Evolutionary conservation across 2,329 filamentous ascomycete genomes (phyloP).

Genomic region (Chrysoporthe deuterocubensis): DNA sequence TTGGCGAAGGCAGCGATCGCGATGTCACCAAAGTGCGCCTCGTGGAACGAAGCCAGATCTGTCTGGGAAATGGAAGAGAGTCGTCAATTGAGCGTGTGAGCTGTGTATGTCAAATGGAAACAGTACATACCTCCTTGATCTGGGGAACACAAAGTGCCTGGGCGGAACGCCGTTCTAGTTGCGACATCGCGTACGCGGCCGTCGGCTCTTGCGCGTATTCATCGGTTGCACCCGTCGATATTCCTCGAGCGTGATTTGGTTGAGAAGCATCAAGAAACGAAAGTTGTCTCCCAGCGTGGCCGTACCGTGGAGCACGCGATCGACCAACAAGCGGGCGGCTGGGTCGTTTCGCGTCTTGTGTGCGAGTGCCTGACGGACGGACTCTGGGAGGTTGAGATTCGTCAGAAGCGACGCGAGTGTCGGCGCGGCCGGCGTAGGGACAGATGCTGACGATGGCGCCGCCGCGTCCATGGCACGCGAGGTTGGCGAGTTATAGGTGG

Average conservation of each 20-base stretch:
- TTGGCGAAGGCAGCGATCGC: slow-evolving; percentile 51
- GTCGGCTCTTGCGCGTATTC: slow-evolving; percentile 9
- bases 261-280: slow-evolving; percentile 9
- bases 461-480: slow-evolving; percentile 18
- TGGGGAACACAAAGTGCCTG: slow-evolving; percentile 38
- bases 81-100: neutral
- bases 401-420: slow-evolving; percentile 6
- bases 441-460: neutral
- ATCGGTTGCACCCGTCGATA: neutral
- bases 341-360: slow-evolving; percentile 9
- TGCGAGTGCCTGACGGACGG: neutral
- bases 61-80: slow-evolving; percentile 46
- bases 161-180: slow-evolving; percentile 12
- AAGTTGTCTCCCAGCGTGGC: neutral
- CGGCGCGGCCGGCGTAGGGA: neutral
- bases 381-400: neutral
- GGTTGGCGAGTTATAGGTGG: neutral
- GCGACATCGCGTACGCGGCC: slow-evolving; percentile 22
- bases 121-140: slow-evolving; percentile 43
- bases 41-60: slow-evolving; percentile 63
- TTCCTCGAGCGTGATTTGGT: slow-evolving; percentile 18
- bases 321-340: neutral
- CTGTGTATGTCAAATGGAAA: slow-evolving; percentile 15
- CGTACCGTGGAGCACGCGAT: slow-evolving; percentile 2
- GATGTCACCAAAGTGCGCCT: slow-evolving; percentile 59